These are phyloP conservation scores for Vitis cinerea DNA, from an alignment of 164 flowering plant genomes.

Conservation along the genomic window DNA sequence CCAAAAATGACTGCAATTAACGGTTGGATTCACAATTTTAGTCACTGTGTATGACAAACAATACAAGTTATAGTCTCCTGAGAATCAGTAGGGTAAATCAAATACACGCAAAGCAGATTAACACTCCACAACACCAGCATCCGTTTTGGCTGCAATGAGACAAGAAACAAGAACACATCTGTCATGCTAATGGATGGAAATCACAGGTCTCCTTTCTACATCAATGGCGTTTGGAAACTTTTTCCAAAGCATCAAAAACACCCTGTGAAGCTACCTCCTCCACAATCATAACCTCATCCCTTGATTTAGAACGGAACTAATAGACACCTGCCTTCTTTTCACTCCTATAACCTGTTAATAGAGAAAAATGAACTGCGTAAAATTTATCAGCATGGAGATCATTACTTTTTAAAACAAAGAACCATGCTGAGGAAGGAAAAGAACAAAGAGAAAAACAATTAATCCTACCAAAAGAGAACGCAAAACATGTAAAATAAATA, in stretches of 20 bases:
- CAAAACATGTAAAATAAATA: background rate
- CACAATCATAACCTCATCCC: slow-evolving; percentile 87
- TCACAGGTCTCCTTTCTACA: background rate
- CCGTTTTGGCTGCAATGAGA: background rate
- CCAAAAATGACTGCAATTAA: too few relatives aligned
- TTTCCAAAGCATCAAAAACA: slow-evolving; percentile 70
- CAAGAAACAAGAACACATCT: background rate
- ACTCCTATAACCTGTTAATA: slow-evolving; percentile 76
- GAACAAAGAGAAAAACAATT: background rate
- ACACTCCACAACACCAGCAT: background rate
- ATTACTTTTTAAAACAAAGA: background rate
- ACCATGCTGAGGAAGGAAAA: background rate
- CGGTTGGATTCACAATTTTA: too few relatives aligned
- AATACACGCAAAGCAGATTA: too few relatives aligned
- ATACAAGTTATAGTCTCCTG: too few relatives aligned
- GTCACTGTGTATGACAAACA: too few relatives aligned
- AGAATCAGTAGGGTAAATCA: too few relatives aligned
- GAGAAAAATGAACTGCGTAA: background rate
- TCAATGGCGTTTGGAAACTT: slow-evolving; percentile 38
- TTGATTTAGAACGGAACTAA: slow-evolving; percentile 84
- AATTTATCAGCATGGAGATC: background rate
- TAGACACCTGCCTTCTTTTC: slow-evolving; percentile 77
- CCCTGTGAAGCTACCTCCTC: slow-evolving; percentile 63
- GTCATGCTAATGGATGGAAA: background rate
- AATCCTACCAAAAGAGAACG: background rate